A percentile compares a stretch with the other conserved stretches of the same genome.
Evolutionary conservation across 2,329 filamentous ascomycete genomes (phyloP).

Genomic region (Leptosphaerulina australis): DNA sequence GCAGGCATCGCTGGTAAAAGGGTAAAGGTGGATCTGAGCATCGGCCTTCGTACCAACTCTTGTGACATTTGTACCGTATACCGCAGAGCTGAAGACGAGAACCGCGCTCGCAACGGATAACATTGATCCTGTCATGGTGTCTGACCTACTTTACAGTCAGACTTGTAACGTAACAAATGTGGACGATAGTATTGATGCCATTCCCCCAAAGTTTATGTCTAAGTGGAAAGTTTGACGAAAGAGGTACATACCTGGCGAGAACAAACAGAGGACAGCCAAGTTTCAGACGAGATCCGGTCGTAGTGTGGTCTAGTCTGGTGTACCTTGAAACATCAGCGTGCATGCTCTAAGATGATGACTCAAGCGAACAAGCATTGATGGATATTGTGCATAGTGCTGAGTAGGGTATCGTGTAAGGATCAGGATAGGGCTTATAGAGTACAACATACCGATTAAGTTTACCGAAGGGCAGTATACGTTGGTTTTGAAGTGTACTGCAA

Average conservation of each 20-base stretch:
- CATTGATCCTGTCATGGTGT: slow-evolving; percentile 20
- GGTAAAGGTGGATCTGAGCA: slow-evolving; percentile 15
- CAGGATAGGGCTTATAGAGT: neutral
- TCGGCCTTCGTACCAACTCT: slow-evolving; percentile 15
- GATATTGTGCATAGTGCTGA: neutral
- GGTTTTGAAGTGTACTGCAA: neutral
- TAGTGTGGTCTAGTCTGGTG: neutral
- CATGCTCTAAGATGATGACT: neutral
- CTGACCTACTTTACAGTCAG: neutral
- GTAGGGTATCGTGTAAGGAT: neutral
- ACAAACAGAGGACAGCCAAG: neutral
- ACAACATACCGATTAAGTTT: neutral
- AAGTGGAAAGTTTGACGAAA: too few species aligned
- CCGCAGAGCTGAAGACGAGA: slow-evolving; percentile 22
- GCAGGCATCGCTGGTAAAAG: slow-evolving; percentile 27
- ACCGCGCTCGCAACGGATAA: slow-evolving; percentile 20
- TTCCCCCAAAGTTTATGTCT: too few species aligned
- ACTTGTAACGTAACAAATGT: neutral
- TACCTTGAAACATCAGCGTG: neutral
- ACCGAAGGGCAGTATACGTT: neutral
- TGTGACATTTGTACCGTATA: slow-evolving; percentile 24
- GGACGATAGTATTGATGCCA: too few species aligned
- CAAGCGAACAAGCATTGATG: neutral
- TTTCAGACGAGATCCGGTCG: neutral
- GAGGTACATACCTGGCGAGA: neutral